Conservation (phyloP, 495 filamentous ascomycete species). For the Trichocladium uniseriatum region DNA sequence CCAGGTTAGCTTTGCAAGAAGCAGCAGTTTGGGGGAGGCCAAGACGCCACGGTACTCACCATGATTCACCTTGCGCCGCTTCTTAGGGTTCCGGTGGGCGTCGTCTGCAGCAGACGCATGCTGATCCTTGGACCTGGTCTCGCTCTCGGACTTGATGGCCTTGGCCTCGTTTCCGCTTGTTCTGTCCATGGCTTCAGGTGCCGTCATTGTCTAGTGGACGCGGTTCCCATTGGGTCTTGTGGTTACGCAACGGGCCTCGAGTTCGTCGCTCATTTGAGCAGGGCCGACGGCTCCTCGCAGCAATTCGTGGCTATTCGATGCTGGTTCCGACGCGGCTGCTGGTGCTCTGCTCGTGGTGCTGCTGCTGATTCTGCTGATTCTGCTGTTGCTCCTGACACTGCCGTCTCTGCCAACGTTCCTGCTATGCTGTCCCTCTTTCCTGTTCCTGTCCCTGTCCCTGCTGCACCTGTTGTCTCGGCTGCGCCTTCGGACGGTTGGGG, state of each 20-base stretch:
- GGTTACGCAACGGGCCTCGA: slow-evolving; percentile 44
- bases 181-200: slow-evolving; percentile 39
- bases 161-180: slow-evolving; percentile 42
- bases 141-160: slow-evolving; percentile 39
- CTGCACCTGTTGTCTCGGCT: not conserved
- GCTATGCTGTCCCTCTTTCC: not conserved
- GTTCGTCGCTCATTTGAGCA: slow-evolving; percentile 40
- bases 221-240: slow-evolving; percentile 40
- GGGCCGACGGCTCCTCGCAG: slow-evolving; percentile 43
- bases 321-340: slow-evolving; percentile 18
- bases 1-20: slow-evolving; percentile 34
- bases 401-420: not conserved
- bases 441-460: not conserved
- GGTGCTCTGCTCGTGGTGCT: not conserved
- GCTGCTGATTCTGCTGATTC: slow-evolving; percentile 1
- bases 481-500: not conserved
- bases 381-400: not conserved
- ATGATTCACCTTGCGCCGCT: slow-evolving; percentile 99
- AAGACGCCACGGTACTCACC: slow-evolving; percentile 50
- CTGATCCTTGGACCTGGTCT: slow-evolving; percentile 38
- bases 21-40: slow-evolving; percentile 17
- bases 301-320: slow-evolving; percentile 25
- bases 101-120: slow-evolving; percentile 34
- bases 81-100: slow-evolving; percentile 64
- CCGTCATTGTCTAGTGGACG: slow-evolving; percentile 30